A percentile compares a stretch with the other conserved stretches of the same genome.
These are phyloP conservation scores for Globisporangium recalcitrans DNA, from an alignment of 352 stramenopile species.

Conservation along the genomic window DNA sequence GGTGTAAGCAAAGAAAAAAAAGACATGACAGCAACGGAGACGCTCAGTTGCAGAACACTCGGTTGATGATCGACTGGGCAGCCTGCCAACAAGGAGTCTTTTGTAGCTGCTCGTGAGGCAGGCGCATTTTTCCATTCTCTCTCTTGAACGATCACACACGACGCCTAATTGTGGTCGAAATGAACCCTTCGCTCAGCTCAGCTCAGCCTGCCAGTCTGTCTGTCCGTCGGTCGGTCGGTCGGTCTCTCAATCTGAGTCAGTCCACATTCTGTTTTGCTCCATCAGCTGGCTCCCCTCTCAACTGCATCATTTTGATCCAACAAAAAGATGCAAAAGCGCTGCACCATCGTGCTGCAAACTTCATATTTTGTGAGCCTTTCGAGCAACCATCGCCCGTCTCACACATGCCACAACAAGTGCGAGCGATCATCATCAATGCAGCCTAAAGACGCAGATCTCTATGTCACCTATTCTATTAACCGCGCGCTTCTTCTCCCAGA, in stretches of 20 bases:
- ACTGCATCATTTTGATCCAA: slow-evolving; percentile 3
- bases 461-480: slow-evolving; percentile 7
- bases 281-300: not conserved
- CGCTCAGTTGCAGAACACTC: not conserved
- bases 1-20: not conserved
- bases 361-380: not conserved
- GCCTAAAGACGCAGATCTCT: not conserved
- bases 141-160: not conserved
- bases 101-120: not conserved
- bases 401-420: not conserved
- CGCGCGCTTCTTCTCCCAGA: not conserved
- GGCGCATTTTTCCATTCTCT: not conserved
- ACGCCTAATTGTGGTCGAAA: no score
- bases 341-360: no score
- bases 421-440: not conserved
- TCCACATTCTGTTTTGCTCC: not conserved
- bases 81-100: not conserved
- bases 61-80: not conserved
- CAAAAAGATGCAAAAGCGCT: not conserved
- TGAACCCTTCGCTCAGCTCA: not conserved
- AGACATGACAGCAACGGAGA: not conserved
- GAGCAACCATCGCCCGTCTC: slow-evolving; percentile 1
- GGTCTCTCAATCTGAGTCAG: not conserved
- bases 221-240: not conserved
- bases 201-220: not conserved